Conservation (phyloP, 257 asterid genomes). For the Leptodermis oblonga region DNA sequence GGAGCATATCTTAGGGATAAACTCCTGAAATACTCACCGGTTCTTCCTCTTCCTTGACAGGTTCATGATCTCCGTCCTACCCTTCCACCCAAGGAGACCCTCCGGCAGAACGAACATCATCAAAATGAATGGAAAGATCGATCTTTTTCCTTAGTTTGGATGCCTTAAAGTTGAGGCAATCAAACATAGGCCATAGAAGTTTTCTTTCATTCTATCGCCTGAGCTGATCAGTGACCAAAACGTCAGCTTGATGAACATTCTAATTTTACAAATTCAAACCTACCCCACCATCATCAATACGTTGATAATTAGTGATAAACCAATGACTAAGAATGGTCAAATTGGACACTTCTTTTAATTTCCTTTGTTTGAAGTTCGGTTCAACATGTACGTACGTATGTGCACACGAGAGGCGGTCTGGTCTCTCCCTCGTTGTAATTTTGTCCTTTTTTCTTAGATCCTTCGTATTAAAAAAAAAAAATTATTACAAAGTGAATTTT, state of each 20-base stretch:
- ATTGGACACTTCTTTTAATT: not conserved
- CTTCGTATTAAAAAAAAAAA: too few species aligned
- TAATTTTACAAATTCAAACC: slow-evolving; percentile 12
- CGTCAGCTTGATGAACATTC: slow-evolving; percentile 7
- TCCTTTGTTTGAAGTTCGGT: not conserved
- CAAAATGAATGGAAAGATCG: not conserved
- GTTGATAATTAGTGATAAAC: not conserved
- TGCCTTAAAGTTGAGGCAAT: not conserved
- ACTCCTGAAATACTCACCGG: too few species aligned
- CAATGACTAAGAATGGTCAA: not conserved
- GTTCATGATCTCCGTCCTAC: too few species aligned
- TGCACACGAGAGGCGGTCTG: too few species aligned
- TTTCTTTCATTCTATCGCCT: slow-evolving; percentile 18
- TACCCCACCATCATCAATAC: slow-evolving; percentile 9
- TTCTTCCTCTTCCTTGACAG: too few species aligned
- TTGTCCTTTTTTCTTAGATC: too few species aligned
- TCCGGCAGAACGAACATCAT: too few species aligned
- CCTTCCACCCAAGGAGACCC: too few species aligned
- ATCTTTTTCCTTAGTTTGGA: not conserved
- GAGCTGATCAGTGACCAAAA: not conserved
- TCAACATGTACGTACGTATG: too few species aligned
- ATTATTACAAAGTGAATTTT: too few species aligned
- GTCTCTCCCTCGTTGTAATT: too few species aligned
- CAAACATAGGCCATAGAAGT: slow-evolving; percentile 17
- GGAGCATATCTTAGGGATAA: too few species aligned